Percentiles rank a stretch among this genome's conserved stretches.
Conservation (phyloP, 2,329 filamentous ascomycete species). For the Penicillium sp. region DNA sequence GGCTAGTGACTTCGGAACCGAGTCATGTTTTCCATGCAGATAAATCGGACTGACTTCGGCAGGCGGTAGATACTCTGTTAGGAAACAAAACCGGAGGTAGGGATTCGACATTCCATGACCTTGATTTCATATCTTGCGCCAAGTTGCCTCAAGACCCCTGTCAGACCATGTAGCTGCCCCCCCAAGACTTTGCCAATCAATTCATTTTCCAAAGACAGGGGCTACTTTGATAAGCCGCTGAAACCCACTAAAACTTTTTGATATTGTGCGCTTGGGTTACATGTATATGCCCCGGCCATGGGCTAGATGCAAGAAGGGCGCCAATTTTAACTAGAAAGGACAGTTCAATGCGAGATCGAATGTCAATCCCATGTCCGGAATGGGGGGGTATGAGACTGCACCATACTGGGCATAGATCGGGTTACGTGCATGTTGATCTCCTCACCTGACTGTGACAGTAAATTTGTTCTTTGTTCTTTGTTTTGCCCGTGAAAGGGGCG, state of each 20-base stretch:
- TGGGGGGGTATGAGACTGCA: neutral
- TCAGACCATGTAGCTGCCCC: no score
- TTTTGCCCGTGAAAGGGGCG: neutral
- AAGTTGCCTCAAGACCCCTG: no score
- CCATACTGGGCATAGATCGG: neutral
- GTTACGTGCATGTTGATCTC: slow-evolving; percentile 1
- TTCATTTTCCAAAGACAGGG: neutral
- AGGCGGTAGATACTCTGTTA: no score
- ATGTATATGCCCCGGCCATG: no score
- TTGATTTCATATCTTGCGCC: neutral
- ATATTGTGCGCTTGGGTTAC: no score
- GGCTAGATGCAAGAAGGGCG: neutral
- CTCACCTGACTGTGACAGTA: neutral
- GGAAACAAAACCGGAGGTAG: neutral
- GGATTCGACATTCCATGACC: neutral
- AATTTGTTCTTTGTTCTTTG: neutral
- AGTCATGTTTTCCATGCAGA: neutral
- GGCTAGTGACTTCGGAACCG: neutral
- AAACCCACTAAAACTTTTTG: neutral
- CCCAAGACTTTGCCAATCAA: neutral
- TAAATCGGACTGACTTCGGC: neutral
- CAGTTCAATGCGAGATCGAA: neutral
- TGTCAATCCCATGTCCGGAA: neutral
- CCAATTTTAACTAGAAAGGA: neutral
- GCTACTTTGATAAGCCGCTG: neutral